Percentiles rank a stretch among this genome's conserved stretches.
phyloP scores from a whole-genome alignment of 2,329 filamentous ascomycete genomes.

The Stagonosporopsis cucurbitacearum region DNA sequence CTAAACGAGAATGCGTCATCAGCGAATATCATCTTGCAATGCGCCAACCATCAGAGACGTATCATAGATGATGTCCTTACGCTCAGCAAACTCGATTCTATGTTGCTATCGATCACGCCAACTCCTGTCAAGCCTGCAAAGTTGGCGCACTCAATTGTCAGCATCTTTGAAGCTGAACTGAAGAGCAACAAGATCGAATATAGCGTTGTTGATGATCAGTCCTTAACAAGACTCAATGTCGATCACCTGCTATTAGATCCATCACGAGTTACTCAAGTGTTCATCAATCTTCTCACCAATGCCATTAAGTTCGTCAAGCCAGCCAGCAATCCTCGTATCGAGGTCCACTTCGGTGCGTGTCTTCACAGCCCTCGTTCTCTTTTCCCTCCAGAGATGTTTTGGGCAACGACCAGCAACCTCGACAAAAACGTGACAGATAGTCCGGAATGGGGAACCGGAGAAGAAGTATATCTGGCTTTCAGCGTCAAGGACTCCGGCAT shows the following conservation, averaged over 20 bases:
- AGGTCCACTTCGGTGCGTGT: conserved; percentile 48
- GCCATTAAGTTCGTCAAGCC: conserved; percentile 53
- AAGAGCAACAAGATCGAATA: conserved; percentile 42
- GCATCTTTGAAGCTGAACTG: conserved; percentile 50
- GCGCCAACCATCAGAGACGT: conserved; percentile 55
- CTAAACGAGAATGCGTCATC: conserved; percentile 43
- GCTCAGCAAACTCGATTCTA: conserved; percentile 54
- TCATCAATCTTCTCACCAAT: conserved; percentile 76
- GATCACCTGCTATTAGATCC: conserved; percentile 53
- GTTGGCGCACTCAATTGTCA: conserved; percentile 46
- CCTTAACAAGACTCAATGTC: conserved; percentile 45
- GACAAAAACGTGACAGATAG: conserved; percentile 32
- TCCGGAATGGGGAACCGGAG: conserved; percentile 47
- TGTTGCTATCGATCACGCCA: conserved; percentile 53
- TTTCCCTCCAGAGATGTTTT: conserved; percentile 40
- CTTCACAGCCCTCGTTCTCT: conserved; percentile 30
- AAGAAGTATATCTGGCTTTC: conserved; percentile 49
- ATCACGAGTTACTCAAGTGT: conserved; percentile 67
- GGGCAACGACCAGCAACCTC: conserved; percentile 35
- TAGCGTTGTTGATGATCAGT: conserved; percentile 44
- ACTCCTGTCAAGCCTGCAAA: conserved; percentile 47
- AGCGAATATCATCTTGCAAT: conserved; percentile 54
- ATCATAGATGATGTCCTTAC: conserved; percentile 58
- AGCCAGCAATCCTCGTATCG: conserved; percentile 44
- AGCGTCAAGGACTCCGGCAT: conserved; percentile 51